Percentiles rank a stretch among this genome's conserved stretches.
phyloP scores from a whole-genome alignment of 345 rosid genomes.

The Eucalyptus cloeziana region DNA sequence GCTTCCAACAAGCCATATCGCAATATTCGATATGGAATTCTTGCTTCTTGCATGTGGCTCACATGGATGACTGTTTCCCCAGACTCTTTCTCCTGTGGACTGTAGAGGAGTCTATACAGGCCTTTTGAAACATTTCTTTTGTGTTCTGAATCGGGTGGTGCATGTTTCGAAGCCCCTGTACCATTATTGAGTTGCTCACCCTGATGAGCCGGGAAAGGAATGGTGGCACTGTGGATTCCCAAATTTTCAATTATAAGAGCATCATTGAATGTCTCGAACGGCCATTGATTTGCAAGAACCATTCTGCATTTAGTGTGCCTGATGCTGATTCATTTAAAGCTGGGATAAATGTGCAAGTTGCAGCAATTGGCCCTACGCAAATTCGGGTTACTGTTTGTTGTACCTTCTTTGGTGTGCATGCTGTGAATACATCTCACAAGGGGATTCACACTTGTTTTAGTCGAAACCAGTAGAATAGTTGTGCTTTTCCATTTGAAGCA shows the following conservation, averaged over 20 bases:
- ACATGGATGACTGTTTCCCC: too few species aligned
- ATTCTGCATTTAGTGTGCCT: neutral
- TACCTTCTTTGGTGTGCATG: neutral
- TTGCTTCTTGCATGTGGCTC: too few species aligned
- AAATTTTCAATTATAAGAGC: neutral
- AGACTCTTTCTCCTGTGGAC: too few species aligned
- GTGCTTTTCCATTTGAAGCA: neutral
- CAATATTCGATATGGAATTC: too few species aligned
- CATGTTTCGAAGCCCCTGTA: too few species aligned
- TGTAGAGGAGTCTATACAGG: too few species aligned
- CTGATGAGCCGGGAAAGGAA: neutral
- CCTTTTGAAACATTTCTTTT: too few species aligned
- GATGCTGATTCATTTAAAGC: neutral
- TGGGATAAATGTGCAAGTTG: constrained; percentile 9
- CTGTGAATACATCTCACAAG: neutral
- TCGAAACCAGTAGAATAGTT: neutral
- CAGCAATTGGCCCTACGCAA: constrained; percentile 11
- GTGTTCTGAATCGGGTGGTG: too few species aligned
- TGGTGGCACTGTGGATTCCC: neutral
- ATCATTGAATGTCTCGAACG: neutral
- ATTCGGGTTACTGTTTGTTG: neutral
- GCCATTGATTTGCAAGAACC: neutral
- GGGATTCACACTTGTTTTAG: neutral
- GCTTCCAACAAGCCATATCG: too few species aligned
- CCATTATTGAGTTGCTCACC: neutral